A percentile compares a stretch with the other conserved stretches of the same genome.
Conservation (phyloP, 202 grass and related monocot genomes). For the Zoysia matrella region DNA sequence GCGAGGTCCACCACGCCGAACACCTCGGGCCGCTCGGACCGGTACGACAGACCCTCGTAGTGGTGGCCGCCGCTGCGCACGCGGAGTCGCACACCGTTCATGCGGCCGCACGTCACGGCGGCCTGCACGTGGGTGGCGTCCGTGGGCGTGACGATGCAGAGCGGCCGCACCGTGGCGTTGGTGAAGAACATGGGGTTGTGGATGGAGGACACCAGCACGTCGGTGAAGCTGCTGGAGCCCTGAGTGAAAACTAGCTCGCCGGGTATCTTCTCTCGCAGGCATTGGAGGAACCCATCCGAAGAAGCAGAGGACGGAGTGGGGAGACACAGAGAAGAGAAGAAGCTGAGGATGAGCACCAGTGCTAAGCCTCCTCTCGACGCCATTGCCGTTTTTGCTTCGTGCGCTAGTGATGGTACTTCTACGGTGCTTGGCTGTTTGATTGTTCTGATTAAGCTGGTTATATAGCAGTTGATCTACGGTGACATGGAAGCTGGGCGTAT, state of each 20-base stretch:
- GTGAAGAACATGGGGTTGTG: too few species aligned
- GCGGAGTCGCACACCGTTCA: constrained; percentile 39
- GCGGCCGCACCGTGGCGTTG: too few species aligned
- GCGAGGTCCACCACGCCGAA: constrained; percentile 64
- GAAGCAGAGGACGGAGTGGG: constrained; percentile 6
- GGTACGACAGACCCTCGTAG: constrained; percentile 71
- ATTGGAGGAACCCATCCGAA: constrained; percentile 53
- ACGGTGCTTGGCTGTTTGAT: background rate
- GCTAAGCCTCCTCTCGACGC: background rate
- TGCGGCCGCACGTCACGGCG: too few species aligned
- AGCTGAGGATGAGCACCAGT: background rate
- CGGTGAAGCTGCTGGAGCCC: constrained; percentile 37
- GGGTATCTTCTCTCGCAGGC: constrained; percentile 37
- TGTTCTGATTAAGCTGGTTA: background rate
- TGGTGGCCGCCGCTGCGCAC: constrained; percentile 75
- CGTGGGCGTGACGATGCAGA: too few species aligned
- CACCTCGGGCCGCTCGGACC: constrained; percentile 7
- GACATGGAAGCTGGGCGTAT: background rate
- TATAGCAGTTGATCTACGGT: background rate
- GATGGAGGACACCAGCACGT: background rate
- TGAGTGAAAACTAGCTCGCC: constrained; percentile 46
- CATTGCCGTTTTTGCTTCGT: constrained; percentile 31
- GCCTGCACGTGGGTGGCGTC: too few species aligned
- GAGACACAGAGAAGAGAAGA: background rate
- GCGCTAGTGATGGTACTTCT: background rate